Percentiles rank a stretch among this genome's conserved stretches.
Conservation (phyloP, 108 stramenopile species). For the Pseudonitzschia delicatissima region DNA sequence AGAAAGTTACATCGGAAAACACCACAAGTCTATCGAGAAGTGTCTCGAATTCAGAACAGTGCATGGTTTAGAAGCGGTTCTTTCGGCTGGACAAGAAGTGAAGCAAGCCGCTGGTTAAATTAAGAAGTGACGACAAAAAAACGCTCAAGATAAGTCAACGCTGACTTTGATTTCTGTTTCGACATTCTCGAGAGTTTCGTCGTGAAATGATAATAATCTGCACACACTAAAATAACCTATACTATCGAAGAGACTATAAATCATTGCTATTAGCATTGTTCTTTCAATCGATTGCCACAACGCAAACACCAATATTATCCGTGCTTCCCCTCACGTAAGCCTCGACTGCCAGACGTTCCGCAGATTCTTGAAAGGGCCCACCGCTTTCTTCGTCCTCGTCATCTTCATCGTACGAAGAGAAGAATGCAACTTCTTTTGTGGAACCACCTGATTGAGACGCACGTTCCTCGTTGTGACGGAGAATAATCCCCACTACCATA, state of each 20-base stretch:
- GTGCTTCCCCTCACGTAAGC: slow-evolving; percentile 88
- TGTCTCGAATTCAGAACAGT: too few species aligned
- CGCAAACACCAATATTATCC: slow-evolving; percentile 95
- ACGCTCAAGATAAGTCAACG: too few species aligned
- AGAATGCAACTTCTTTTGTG: neutral
- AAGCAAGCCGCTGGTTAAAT: too few species aligned
- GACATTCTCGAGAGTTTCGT: too few species aligned
- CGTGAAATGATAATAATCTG: neutral
- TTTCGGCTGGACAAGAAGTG: too few species aligned
- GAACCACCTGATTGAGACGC: neutral
- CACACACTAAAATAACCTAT: neutral
- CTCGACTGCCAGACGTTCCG: slow-evolving; percentile 79
- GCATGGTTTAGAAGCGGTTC: too few species aligned
- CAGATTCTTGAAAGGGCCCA: slow-evolving; percentile 75
- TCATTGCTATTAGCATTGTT: too few species aligned
- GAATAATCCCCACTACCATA: slow-evolving; percentile 49
- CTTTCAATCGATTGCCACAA: slow-evolving; percentile 39
- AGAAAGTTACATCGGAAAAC: too few species aligned
- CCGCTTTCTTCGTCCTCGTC: slow-evolving; percentile 4
- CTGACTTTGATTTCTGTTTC: too few species aligned
- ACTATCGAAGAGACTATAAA: too few species aligned
- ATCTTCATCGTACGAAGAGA: slow-evolving; percentile 12
- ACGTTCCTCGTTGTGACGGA: slow-evolving; percentile 10
- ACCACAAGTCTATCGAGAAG: too few species aligned
- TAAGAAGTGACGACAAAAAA: too few species aligned